Percentiles rank a stretch among this genome's conserved stretches.
Evolutionary conservation across 768 basidiomycete species (phyloP).

Genomic region (Termitomyces sp.): DNA sequence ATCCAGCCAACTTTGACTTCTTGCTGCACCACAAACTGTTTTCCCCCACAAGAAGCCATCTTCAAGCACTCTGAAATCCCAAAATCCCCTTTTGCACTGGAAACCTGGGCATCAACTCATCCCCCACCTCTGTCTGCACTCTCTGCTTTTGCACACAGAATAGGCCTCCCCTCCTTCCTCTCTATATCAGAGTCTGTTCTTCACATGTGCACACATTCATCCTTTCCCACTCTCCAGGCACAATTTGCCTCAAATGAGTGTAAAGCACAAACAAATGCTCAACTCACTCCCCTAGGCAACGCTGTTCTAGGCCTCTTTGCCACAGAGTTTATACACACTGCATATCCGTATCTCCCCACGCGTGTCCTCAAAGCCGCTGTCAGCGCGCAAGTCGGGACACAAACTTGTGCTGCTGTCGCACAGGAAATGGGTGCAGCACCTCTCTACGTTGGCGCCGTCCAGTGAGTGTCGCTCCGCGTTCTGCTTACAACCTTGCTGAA

Average conservation of each 20-base stretch:
- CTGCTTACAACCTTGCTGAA: not conserved
- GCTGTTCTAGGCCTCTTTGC: constrained; percentile 87
- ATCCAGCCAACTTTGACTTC: too few relatives aligned
- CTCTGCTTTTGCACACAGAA: constrained; percentile 69
- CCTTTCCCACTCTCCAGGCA: constrained; percentile 48
- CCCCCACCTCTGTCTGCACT: constrained; percentile 69
- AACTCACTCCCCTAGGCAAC: constrained; percentile 77
- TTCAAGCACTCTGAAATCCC: constrained; percentile 24
- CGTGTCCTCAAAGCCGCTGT: constrained; percentile 88
- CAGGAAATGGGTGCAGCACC: constrained; percentile 78
- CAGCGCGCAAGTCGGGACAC: constrained; percentile 86
- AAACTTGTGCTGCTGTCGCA: constrained; percentile 79
- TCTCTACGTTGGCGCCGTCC: constrained; percentile 73
- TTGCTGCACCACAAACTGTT: too few relatives aligned
- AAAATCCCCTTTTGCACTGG: constrained; percentile 49
- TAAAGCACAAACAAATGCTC: constrained; percentile 61
- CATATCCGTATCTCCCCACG: constrained; percentile 88
- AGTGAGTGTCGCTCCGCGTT: constrained; percentile 35
- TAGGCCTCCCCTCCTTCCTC: constrained; percentile 62
- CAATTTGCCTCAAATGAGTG: constrained; percentile 53
- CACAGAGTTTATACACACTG: constrained; percentile 71
- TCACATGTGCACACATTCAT: constrained; percentile 75
- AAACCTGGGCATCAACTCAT: constrained; percentile 66
- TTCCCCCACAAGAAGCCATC: constrained; percentile 58
- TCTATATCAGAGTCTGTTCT: constrained; percentile 48